Base-by-base conservation (phyloP, 352 stramenopile species). In the Globisporangium rhizosaccharum region DNA sequence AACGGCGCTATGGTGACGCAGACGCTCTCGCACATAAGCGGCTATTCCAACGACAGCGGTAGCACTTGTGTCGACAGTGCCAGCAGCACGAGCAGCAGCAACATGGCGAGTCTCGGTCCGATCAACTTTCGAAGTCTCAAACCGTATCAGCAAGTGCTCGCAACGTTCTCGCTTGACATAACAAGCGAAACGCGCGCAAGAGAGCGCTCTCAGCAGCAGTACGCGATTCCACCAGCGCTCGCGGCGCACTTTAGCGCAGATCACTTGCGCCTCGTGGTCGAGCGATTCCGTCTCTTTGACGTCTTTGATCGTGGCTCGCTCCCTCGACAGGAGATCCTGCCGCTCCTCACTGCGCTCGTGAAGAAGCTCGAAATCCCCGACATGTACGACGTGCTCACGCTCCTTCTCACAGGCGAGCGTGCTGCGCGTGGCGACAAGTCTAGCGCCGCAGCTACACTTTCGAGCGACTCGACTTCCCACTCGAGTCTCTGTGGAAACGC, bases 251-350 rank as follows among this genome's bases (percentile, higher is more conserved):
- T 84, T 20, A 63, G 63, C 25, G 28, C 48, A 14, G 65, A 75
- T 11, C 75, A 64, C 18, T 39, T 84, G 12, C 45, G 30, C 2
- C 47, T 70, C 17, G 55, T 81, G 39, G 64, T 62, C 7, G 66
- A 65, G n/a, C 72, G 69, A 23, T 84, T 79, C 52, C 67, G 50
- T 8, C 66, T 67, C 28, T 84, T 84, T 48, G 72, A 79, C 47
- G 66, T 81, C 18, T 71, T 76, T 28, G 68, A 84, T 37, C 51
- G 53, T 5, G 75, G 75, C 10, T 48, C 63, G 8, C 49, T 84
- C 12, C 67, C 72, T 0, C 63, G 70, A 2, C 63, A 74, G 28
- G 75, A 84, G 41, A 10, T 81, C 28, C 80, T 78, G 37, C 49
- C 72, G 20, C 26, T 84, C 11, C 61, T 84, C 4, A 71, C 70